Conservation (phyloP, 345 rosid genomes). For the Heritiera littoralis region DNA sequence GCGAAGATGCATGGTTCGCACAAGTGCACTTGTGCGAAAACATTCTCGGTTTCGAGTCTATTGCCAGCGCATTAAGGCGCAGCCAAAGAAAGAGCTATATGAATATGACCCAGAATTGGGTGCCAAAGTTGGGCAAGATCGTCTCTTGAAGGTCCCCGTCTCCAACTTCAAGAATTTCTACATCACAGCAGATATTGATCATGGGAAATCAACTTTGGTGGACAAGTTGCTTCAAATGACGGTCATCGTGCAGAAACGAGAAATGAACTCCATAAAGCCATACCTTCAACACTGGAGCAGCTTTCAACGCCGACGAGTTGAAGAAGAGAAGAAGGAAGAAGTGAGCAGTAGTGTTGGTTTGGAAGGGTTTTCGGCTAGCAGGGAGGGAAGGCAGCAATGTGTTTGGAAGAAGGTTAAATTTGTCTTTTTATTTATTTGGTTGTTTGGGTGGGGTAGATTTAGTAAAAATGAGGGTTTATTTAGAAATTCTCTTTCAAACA, state of each 20-base stretch:
- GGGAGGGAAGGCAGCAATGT: too few species aligned
- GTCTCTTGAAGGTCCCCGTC: conserved; percentile 81
- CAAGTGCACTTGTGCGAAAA: neutral
- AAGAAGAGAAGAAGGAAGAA: too few species aligned
- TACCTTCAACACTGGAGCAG: too few species aligned
- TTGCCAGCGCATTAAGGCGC: conserved; percentile 5
- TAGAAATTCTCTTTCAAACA: too few species aligned
- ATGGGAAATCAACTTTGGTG: conserved; percentile 93
- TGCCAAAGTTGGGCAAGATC: conserved; percentile 62
- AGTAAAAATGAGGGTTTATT: too few species aligned
- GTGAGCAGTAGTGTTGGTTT: too few species aligned
- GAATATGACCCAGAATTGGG: conserved; percentile 34
- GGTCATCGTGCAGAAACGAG: conserved; percentile 88
- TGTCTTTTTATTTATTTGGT: too few species aligned
- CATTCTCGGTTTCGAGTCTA: neutral
- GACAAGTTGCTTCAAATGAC: conserved; percentile 94
- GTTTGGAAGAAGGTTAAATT: too few species aligned
- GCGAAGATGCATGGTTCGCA: too few species aligned
- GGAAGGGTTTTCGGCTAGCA: too few species aligned
- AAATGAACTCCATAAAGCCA: conserved; percentile 49
- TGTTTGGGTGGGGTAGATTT: too few species aligned
- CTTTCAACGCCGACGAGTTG: too few species aligned
- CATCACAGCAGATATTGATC: conserved; percentile 94
- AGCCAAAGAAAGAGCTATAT: neutral
- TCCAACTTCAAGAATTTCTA: conserved; percentile 78